A percentile compares a stretch with the other conserved stretches of the same genome.
phyloP scores from a whole-genome alignment of 768 basidiomycete species.

The Naganishia friedmannii region DNA sequence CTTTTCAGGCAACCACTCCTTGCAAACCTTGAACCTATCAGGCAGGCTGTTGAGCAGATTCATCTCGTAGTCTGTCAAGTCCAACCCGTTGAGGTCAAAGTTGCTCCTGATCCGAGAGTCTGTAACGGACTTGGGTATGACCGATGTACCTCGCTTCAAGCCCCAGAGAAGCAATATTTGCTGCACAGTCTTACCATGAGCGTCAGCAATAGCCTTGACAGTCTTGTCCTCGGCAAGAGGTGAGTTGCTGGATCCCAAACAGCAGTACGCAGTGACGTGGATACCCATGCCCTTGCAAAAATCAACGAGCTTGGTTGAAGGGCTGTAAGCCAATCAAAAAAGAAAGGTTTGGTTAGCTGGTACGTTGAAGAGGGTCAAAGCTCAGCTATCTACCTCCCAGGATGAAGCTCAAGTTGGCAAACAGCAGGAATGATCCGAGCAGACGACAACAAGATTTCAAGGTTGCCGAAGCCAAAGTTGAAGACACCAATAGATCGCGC shows the following conservation, averaged over 20 bases:
- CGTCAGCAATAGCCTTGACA: conserved; percentile 43
- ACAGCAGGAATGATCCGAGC: conserved; percentile 66
- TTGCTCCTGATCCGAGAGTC: conserved; percentile 34
- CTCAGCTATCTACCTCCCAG: no score
- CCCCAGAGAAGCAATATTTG: conserved; percentile 62
- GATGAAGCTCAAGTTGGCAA: conserved; percentile 62
- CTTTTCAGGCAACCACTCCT: conserved; percentile 31
- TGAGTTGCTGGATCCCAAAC: conserved; percentile 53
- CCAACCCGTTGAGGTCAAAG: conserved; percentile 32
- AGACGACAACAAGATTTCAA: conserved; percentile 66
- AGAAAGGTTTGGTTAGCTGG: no score
- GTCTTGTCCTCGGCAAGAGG: conserved; percentile 43
- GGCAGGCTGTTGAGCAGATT: conserved; percentile 25
- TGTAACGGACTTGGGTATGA: conserved; percentile 40
- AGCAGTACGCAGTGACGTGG: conserved; percentile 66
- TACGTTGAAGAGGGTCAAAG: no score
- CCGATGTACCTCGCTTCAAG: conserved; percentile 53
- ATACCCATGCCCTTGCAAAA: conserved; percentile 63
- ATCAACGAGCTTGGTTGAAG: conserved; percentile 59
- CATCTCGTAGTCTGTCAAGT: conserved; percentile 34
- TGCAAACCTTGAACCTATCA: conserved; percentile 35
- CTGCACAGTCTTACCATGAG: conserved; percentile 55
- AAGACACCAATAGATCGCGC: conserved; percentile 61
- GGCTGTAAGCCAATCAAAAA: no score
- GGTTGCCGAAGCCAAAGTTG: conserved; percentile 66